Percentiles rank a stretch among this genome's conserved stretches.
Evolutionary conservation across 306 rosid genomes (phyloP).

Genomic region (Oemleria cerasiformis): DNA sequence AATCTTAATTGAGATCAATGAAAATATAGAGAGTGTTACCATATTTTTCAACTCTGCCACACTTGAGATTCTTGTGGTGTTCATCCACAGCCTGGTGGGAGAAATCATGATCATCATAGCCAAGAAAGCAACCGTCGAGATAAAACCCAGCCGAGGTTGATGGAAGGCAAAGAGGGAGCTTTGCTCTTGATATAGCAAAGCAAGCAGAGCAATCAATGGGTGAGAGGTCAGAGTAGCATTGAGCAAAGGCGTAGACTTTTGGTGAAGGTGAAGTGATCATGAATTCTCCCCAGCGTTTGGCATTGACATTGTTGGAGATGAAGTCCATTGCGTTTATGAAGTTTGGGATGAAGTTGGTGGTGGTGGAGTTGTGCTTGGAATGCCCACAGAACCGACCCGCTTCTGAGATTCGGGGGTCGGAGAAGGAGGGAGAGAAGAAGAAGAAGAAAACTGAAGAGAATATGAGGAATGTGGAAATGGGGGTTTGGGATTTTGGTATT

Average conservation of each 20-base stretch:
- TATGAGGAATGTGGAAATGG: conserved; percentile 13
- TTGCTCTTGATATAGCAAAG: conserved; percentile 23
- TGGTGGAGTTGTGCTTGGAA: neutral
- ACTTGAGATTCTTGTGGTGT: conserved; percentile 12
- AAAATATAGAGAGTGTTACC: no score
- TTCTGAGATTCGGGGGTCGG: conserved; percentile 1
- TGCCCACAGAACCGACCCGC: conserved; percentile 34
- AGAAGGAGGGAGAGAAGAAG: conserved; percentile 4
- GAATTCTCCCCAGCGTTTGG: conserved; percentile 25
- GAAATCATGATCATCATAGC: conserved; percentile 43
- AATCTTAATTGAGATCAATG: no score
- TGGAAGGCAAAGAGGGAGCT: conserved; percentile 40
- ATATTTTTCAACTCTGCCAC: conserved; percentile 8
- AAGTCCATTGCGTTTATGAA: conserved; percentile 28
- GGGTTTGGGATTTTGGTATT: neutral
- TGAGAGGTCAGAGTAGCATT: conserved; percentile 40
- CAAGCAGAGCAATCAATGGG: conserved; percentile 33
- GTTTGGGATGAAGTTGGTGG: conserved; percentile 5
- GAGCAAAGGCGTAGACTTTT: conserved; percentile 35
- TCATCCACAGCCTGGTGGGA: conserved; percentile 21
- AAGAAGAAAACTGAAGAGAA: neutral
- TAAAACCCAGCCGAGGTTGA: conserved; percentile 34
- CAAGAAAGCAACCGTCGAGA: conserved; percentile 55
- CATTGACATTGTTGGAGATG: conserved; percentile 26
- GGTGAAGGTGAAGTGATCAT: neutral